Percentiles rank a stretch among this genome's conserved stretches.
phyloP scores from a whole-genome alignment of 2,329 filamentous ascomycete species.

The Fonsecaea erecta region DNA sequence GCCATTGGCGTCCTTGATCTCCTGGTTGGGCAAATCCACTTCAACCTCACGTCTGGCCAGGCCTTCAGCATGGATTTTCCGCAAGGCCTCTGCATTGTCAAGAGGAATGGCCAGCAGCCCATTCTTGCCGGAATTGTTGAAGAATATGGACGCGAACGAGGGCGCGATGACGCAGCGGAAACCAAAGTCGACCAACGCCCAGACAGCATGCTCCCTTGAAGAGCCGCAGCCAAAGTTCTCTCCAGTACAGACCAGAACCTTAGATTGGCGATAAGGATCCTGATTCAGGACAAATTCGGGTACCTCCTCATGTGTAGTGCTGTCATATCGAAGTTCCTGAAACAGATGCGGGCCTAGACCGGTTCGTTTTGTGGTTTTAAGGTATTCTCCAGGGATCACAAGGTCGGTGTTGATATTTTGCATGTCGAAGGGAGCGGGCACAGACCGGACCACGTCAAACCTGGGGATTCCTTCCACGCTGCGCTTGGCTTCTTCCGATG shows the following conservation, averaged over 20 bases:
- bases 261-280: constrained; percentile 80
- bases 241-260: constrained; percentile 89
- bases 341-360: constrained; percentile 88
- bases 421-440: constrained; percentile 82
- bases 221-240: constrained; percentile 93
- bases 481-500: constrained; percentile 52
- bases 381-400: constrained; percentile 97
- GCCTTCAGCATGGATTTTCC: constrained; percentile 75
- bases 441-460: constrained; percentile 81
- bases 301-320: constrained; percentile 70
- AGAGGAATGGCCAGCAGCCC: constrained; percentile 91
- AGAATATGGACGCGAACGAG: constrained; percentile 89
- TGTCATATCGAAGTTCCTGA: constrained; percentile 76
- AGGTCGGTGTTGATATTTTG: constrained; percentile 95
- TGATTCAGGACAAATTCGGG: constrained; percentile 85
- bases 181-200: constrained; percentile 94
- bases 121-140: constrained; percentile 99
- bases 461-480: constrained; percentile 73
- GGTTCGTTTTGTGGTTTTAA: constrained; percentile 98
- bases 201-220: constrained; percentile 92
- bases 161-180: constrained; percentile 92
- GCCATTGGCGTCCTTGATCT: constrained; percentile 12
- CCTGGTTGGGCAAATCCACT: constrained; percentile 19
- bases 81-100: constrained; percentile 64
- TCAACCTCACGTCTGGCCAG: constrained; percentile 51